These are phyloP conservation scores for Trichoderma guizhouense DNA, from an alignment of 2,329 filamentous ascomycete genomes.

Conservation along the genomic window DNA sequence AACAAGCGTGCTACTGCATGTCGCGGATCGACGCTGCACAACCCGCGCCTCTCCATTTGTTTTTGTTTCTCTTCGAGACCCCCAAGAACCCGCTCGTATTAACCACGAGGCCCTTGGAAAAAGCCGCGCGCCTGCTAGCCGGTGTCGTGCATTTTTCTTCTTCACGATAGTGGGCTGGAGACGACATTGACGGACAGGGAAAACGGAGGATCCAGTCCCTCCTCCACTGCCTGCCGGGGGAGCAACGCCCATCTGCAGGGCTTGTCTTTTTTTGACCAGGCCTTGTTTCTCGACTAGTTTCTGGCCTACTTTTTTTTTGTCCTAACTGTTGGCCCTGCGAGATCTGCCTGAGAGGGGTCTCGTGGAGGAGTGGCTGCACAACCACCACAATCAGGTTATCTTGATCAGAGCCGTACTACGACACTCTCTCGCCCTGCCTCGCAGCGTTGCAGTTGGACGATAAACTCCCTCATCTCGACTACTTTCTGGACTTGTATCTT, in stretches of 20 bases:
- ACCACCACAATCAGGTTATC: conserved; percentile 13
- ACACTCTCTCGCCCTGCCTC: neutral
- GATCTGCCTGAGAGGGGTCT: conserved; percentile 12
- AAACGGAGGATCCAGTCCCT: conserved; percentile 3
- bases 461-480: neutral
- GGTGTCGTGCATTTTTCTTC: conserved; percentile 2
- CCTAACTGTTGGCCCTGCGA: neutral
- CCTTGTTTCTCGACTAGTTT: conserved; percentile 5
- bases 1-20: conserved; percentile 20
- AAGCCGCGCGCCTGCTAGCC: conserved; percentile 16
- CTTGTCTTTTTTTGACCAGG: neutral
- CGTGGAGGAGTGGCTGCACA: conserved; percentile 14
- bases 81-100: conserved; percentile 10
- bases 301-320: conserved; percentile 3
- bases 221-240: conserved; percentile 3
- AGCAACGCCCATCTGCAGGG: neutral
- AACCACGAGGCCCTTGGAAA: conserved; percentile 7
- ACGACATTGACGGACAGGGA: neutral
- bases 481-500: neutral
- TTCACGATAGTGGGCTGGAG: conserved; percentile 10
- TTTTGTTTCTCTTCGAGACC: conserved; percentile 15
- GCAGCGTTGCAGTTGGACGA: neutral
- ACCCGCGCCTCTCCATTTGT: conserved; percentile 19
- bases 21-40: conserved; percentile 24
- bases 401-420: conserved; percentile 10